Evolutionary conservation across 345 rosid species (phyloP), one percentile per base, ranked within the genome.

Genomic region (Eucalyptus regnans): DNA sequence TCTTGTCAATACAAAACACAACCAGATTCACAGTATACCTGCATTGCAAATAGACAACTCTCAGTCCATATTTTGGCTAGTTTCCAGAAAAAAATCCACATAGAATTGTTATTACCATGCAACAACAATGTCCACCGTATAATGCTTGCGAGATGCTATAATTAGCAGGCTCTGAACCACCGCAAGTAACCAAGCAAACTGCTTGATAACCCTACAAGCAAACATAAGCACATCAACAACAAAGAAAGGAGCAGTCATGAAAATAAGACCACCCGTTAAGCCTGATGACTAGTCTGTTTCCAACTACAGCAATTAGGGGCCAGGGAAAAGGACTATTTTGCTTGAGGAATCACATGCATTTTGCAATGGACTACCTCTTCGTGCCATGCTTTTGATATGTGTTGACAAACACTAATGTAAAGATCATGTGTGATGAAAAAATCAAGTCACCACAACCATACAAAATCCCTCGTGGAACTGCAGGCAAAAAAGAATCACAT

Each of bases 391-490:
- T 95, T 90, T 95, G 96, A 91, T 95, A 97, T 23, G 97, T 93
- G 71, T 92, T 95, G 66, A 96, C 97, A 90, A 97, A 97, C n/a
- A 94, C 96, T 25, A 97, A 90, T 37, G 94, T 93, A 87, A 97
- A 96, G 90, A 95, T 97, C 93, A 94, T 97, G 93, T 97, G 99
- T n/a, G 99, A 97, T 80, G 99, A 97, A 91, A 97, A 97, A 50
- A 97, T 96, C 93, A 97, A 88, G 93, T 97, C 99, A 52, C 99
- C 99, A 89, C 99, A 97, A 37, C 97, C 97, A 92, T 94, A 96
- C 17, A 95, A 52, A 23, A 92, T 88, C 8, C 98, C 99, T 46
- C 88, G 89, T 60, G 97, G 99, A 95, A 97, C 99, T 97, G 96
- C 93, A 91, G 48, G 14, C 43, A 88, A 51, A 66, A 48, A 88